These are phyloP conservation scores for Agarophyton chilense DNA, from an alignment of 23 red algal genomes.

Conservation along the genomic window DNA sequence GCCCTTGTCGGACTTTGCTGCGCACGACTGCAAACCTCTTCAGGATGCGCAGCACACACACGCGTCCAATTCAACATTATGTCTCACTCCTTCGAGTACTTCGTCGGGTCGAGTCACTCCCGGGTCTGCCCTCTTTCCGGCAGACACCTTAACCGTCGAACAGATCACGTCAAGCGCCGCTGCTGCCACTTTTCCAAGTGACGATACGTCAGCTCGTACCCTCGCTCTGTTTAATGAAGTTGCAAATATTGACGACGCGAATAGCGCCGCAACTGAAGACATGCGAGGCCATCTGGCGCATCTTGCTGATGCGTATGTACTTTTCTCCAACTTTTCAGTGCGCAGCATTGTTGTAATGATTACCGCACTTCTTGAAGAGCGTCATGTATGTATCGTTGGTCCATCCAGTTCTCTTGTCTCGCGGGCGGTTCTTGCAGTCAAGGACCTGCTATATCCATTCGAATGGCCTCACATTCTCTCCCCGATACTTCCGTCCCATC, in stretches of 20 bases:
- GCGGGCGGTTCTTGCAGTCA: slow-evolving; percentile 40
- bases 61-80: background rate
- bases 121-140: background rate
- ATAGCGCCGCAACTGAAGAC: background rate
- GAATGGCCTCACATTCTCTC: slow-evolving; percentile 60
- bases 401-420: slow-evolving; percentile 26
- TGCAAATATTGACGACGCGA: background rate
- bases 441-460: slow-evolving; percentile 43
- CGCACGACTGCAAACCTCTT: background rate
- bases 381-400: slow-evolving; percentile 47
- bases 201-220: background rate
- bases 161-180: too few species aligned
- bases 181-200: background rate
- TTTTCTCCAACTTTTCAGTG: slow-evolving; percentile 41
- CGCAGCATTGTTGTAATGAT: slow-evolving; percentile 33
- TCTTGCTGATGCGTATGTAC: slow-evolving; percentile 38
- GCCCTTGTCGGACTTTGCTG: background rate
- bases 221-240: background rate
- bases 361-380: slow-evolving; percentile 57
- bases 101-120: background rate
- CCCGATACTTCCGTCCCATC: slow-evolving; percentile 22
- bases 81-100: background rate
- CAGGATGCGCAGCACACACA: background rate
- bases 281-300: background rate
- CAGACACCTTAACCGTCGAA: background rate